Evolutionary conservation across 768 basidiomycete species (phyloP), one percentile per base, ranked within the genome.

Genomic region (Panaeolus papilionaceus): DNA sequence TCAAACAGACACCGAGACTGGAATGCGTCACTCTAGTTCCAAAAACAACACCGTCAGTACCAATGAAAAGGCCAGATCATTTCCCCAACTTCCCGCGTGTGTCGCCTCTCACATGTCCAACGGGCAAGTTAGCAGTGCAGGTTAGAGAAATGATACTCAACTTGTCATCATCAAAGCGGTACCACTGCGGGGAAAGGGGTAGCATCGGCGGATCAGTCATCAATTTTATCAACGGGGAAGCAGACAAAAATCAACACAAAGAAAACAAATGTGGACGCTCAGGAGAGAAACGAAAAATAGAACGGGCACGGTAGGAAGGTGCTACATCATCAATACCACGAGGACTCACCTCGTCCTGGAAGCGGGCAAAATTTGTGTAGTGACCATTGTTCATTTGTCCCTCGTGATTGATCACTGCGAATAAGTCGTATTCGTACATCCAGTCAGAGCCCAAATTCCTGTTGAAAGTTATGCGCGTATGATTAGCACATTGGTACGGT

Each of bases 341-440:
- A 23, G 5, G 26, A 80, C 91, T 68, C 70, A 94, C 92, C 81
- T 95, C 94, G 73, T 97, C 92, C 66, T 91, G 87, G 72, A 89
- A 94, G 28, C 94, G 86, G 16, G 92, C 91, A 76, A 86, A 96
- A 75, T 92, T 93, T 37, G 92, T 95, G 78, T 98, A 99, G 74
- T 99, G 97, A 0, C 96, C 97, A 65, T 94, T 97, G 76, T 96
- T 91, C 74, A 98, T 88, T 76, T 93, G 92, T 5, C 96, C 96
- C 77, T 98, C 95, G 76, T 98, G 96, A 71, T 93, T 95, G 67
- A 99, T 92, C 44, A 98, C 95, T 28, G 93, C 92, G 73, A 96
- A 95, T 2, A 98, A 86, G 74, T 97, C 94, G 75, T 96, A 98
- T 61, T 92, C 89, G 76, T 92, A 97, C 82, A 94, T 83, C 12